Base-by-base conservation (phyloP, 208 protist species). In the Leishmania gerbilli region DNA sequence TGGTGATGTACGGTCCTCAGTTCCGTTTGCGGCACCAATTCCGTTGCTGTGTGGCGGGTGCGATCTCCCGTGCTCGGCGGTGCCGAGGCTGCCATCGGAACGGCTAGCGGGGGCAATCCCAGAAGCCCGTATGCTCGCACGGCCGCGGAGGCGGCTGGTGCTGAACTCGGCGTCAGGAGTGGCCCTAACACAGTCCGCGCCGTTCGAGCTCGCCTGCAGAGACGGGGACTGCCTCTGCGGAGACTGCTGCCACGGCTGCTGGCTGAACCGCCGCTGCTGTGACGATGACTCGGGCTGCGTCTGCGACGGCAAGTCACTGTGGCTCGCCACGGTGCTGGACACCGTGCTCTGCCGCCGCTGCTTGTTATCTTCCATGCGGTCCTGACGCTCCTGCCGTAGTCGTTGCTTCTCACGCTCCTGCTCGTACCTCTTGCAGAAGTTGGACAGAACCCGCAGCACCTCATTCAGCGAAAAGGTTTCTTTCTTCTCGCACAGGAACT, bases 401-500 rank as follows among this genome's bases (percentile, higher is more conserved):
- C 76, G 76, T 55, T 84, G 83, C 84, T 85, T 80, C 64, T 84
- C 84, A 40, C 69, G 77, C 79, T 93, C 90, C 37, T 76, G 71
- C 21, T 91, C 84, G 62, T 93, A 95, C 40, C 86, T 87, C 81
- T 95, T 94, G 74, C 88, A 85, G 81, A 96, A 95, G 60, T 74
- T 85, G 11, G 84, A 64, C 64, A 95, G 71, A 45, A 90, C 83
- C 47, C 91, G 87, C 64, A 95, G 76, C 51, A 84, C 81, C 74
- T 95, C 90, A 34, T 91, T 89, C 74, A 96, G 79, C 13, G 81
- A 87, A 75, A 93, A 94, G 0, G 76, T 89, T 6, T 89, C 80
- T 55, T 81, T 83, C 37, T 78, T 77, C 69, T 96, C 91, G 58
- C 93, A 93, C 27, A 93, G 76, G 60, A 90, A 95, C 13, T 86